Evolutionary conservation across 139 green algal genomes (phyloP), one percentile per base, ranked within the genome.

Genomic region (Micromonas pusilla): DNA sequence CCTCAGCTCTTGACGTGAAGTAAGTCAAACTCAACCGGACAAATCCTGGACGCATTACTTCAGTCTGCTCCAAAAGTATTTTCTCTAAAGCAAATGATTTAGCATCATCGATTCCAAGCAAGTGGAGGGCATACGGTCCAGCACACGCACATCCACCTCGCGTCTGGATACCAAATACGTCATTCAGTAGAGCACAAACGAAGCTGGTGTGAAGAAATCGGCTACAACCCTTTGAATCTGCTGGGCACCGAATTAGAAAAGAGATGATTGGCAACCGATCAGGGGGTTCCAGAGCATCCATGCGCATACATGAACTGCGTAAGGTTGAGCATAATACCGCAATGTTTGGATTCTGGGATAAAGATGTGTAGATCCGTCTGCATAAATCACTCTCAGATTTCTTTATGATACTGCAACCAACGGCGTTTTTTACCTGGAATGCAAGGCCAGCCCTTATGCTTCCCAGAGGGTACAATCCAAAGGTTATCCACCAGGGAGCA

Each of bases 111-210:
- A 82, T 67, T 28, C 78, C 78, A 2, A 82, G 70, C 13, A 82
- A 52, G 2, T 28, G 19, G 68, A 70, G 52, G 30, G 34, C 70
- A 60, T 82, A 82, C 5, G 78, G 78, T 39, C 76, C 76, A 0
- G 76, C 76, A 65, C 76, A 81, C n/a, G 52, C 52, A 65, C 76
- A 81, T 30, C 76, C 76, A 23, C 64, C 76, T 37, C 76, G 76
- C n/a, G 63, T 3, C 64, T 84, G 77, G 21, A 87, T 63, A n/a
- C 83, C 83, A 57, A 87, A 87, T 0, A 87, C 28, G 71, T 87
- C 83, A 68, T 82, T 84, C 32, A 87, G 73, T 32, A 87, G 36
- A 2, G 73, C 83, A 21, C 63, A 77, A 23, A 83, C 73, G 52
- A 83, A 85, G 20, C 71, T 73, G 64, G 72, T 68, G 70, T 86